Conservation (phyloP, 768 basidiomycete species). For the Dictyophora rubrovolvata region DNA sequence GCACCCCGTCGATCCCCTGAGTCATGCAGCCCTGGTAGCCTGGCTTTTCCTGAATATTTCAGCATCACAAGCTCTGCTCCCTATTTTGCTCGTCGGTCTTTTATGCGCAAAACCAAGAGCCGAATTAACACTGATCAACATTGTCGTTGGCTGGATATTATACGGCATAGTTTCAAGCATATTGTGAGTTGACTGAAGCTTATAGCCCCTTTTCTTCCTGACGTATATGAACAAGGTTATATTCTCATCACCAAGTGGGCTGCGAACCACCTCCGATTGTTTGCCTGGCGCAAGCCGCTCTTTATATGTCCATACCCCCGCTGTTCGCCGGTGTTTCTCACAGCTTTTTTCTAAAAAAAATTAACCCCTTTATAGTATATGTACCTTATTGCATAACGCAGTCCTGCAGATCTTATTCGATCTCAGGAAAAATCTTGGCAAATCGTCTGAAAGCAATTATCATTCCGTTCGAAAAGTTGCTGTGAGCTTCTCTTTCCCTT, state of each 20-base stretch:
- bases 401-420: slow-evolving; percentile 34
- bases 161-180: slow-evolving; percentile 30
- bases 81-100: slow-evolving; percentile 31
- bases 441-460: slow-evolving; percentile 22
- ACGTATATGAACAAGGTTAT: slow-evolving; percentile 23
- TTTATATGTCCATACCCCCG: slow-evolving; percentile 39
- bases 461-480: slow-evolving; percentile 29
- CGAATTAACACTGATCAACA: slow-evolving; percentile 36
- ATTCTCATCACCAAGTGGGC: slow-evolving; percentile 31
- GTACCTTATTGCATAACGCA: slow-evolving; percentile 26
- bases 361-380: slow-evolving; percentile 22
- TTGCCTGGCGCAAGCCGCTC: slow-evolving; percentile 37
- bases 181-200: not conserved
- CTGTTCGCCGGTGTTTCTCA: slow-evolving; percentile 24
- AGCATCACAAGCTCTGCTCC: slow-evolving; percentile 41
- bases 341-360: not conserved
- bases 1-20: slow-evolving; percentile 13
- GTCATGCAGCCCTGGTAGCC: slow-evolving; percentile 28
- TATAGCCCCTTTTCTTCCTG: not conserved
- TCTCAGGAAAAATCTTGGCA: slow-evolving; percentile 28
- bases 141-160: slow-evolving; percentile 36
- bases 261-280: slow-evolving; percentile 34
- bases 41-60: slow-evolving; percentile 40
- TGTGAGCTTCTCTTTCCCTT: slow-evolving; percentile 20
- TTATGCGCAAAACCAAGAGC: slow-evolving; percentile 31